Conservation (phyloP, 495 filamentous ascomycete species). For the Penicillium pulvis region DNA sequence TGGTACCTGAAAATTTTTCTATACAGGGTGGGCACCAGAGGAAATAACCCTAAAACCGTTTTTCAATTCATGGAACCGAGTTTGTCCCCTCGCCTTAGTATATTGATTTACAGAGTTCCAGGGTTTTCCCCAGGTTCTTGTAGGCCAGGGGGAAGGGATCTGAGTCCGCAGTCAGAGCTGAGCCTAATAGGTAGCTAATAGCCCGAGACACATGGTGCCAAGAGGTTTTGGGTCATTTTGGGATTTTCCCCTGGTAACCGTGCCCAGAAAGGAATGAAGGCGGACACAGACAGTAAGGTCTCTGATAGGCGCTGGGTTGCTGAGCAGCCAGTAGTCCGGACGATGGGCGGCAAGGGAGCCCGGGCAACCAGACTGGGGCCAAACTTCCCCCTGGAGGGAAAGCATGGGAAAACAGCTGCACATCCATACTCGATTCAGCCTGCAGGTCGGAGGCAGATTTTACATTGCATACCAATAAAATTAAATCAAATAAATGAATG, state of each 20-base stretch:
- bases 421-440: conserved; percentile 14
- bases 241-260: conserved; percentile 14
- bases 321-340: conserved; percentile 36
- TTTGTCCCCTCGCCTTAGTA: conserved; percentile 8
- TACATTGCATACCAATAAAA: conserved; percentile 16
- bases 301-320: conserved; percentile 44
- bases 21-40: conserved; percentile 1
- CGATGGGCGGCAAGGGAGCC: conserved; percentile 49
- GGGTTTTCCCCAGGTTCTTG: conserved; percentile 15
- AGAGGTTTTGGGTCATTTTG: conserved; percentile 4
- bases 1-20: conserved; percentile 8
- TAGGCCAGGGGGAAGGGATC: conserved; percentile 11
- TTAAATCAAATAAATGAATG: neutral
- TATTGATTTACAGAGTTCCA: neutral
- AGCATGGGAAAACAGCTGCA: conserved; percentile 1
- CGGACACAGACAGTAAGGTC: conserved; percentile 11
- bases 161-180: neutral
- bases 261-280: conserved; percentile 24
- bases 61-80: conserved; percentile 7
- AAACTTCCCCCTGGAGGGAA: conserved; percentile 11
- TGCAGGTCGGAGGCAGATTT: conserved; percentile 1
- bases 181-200: conserved; percentile 2
- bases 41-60: conserved; percentile 7
- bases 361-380: conserved; percentile 40
- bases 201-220: conserved; percentile 35